Base-by-base conservation (phyloP, 208 protist genomes). In the Trypanosoma lewisi region DNA sequence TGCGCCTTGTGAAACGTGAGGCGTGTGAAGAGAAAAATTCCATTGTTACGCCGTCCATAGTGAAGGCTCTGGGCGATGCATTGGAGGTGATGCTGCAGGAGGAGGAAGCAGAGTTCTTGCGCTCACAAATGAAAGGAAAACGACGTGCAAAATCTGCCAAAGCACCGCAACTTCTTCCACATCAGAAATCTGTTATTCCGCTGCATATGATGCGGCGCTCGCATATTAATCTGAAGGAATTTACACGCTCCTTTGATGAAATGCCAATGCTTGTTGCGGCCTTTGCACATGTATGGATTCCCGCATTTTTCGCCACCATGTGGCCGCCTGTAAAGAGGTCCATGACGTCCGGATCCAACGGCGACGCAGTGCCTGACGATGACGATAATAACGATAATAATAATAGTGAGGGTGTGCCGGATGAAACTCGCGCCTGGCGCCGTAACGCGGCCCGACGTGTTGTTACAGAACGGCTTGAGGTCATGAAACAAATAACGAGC, bases 241-340 rank as follows among this genome's bases (percentile, higher is more conserved):
- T 94, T 63, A 75, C 44, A 44, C 73, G 77, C 3, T 85, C 82
- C 59, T 94, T 94, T 67, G 87, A 94, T 31, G 70, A 65, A 42
- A 61, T 84, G 21, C 83, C 83, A 34, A 73, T 89, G 33, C 51
- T 94, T 17, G 60, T 72, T 1, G 81, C 87, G 2, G 73, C 83
- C 50, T 94, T 89, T 65, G 53, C 73, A 41, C 87, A 84, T 44
- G 80, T 91, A 33, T 94, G 87, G 87, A 36, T 94, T 17, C 66
- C 66, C 4, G 57, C 57, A 0, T 53, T 71, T 28, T 71, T 71
- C 52, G 30, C 66, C 17, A n/a, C 39, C 19, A 19, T 2, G 8
- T 71, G 66, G 66, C 66, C 66, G 23, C 48, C 57, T 27, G 49
- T 56, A 19, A 50, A 61, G 63, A n/a, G 19, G 16, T n/a, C 57